A percentile compares a stretch with the other conserved stretches of the same genome.
phyloP scores from a whole-genome alignment of 129 eudicot genomes.

The Flaveria trinervia region DNA sequence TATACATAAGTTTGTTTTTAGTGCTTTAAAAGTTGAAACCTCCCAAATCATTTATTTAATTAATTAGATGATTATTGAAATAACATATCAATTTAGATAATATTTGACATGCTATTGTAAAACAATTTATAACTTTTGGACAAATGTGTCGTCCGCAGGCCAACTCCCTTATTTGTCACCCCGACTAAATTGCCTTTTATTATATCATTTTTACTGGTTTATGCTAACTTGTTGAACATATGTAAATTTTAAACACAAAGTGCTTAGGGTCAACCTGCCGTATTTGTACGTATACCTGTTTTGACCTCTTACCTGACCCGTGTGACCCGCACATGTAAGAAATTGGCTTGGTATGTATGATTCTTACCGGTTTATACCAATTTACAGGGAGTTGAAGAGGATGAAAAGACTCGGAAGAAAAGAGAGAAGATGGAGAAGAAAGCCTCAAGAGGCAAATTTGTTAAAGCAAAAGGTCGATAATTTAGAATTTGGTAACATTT shows the following conservation, averaged over 20 bases:
- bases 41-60: neutral
- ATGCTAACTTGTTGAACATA: neutral
- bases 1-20: neutral
- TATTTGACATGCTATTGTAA: neutral
- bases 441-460: slow-evolving; percentile 78
- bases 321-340: neutral
- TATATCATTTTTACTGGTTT: slow-evolving; percentile 8
- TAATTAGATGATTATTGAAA: neutral
- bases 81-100: neutral
- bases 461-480: slow-evolving; percentile 61
- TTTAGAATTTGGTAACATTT: slow-evolving; percentile 6
- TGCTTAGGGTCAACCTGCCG: neutral
- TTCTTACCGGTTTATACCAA: slow-evolving; percentile 8
- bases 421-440: slow-evolving; percentile 91
- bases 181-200: neutral
- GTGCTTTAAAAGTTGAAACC: neutral
- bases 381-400: slow-evolving; percentile 74
- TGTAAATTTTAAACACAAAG: neutral
- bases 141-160: neutral
- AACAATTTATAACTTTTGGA: neutral
- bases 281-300: neutral
- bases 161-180: neutral
- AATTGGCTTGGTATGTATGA: neutral
- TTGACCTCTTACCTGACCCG: neutral
- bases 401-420: slow-evolving; percentile 85